Percentiles rank a stretch among this genome's conserved stretches.
Evolutionary conservation across 2,329 filamentous ascomycete genomes (phyloP).

Genomic region (Bipolaris zeicola): DNA sequence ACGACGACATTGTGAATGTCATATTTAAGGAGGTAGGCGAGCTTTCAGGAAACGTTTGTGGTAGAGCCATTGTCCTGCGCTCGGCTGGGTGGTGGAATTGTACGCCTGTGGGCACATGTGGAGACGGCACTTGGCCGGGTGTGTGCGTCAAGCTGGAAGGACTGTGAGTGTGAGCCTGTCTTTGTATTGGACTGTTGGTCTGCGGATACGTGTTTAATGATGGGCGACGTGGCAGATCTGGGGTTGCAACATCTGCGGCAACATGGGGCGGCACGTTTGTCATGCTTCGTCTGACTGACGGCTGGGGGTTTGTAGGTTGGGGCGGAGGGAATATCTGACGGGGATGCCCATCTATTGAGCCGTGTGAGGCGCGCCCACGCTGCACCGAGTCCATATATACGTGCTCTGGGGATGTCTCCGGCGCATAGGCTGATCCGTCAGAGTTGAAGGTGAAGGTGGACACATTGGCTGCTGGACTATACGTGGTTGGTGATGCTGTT

Average conservation of each 20-base stretch:
- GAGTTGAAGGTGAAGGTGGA: neutral
- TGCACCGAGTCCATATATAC: neutral
- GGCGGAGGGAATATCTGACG: slow-evolving; percentile 2
- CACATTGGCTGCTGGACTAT: too few relatives aligned
- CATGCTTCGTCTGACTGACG: neutral
- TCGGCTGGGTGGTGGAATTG: slow-evolving; percentile 1
- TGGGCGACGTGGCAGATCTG: slow-evolving; percentile 1
- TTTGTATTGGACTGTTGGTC: slow-evolving; percentile 6
- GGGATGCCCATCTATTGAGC: neutral
- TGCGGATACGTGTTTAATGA: slow-evolving; percentile 8
- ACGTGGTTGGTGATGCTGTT: neutral
- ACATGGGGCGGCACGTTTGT: neutral
- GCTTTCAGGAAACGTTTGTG: slow-evolving; percentile 7
- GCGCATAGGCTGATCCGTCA: neutral
- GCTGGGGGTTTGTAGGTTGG: neutral
- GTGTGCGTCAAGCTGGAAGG: slow-evolving; percentile 2
- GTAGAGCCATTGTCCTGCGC: slow-evolving; percentile 7
- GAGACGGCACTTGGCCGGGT: slow-evolving; percentile 9
- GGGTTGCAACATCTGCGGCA: neutral
- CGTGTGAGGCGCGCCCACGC: neutral
- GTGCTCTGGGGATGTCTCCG: neutral
- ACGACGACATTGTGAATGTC: neutral
- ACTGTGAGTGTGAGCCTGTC: slow-evolving; percentile 4
- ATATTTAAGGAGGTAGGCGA: neutral
- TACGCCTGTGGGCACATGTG: slow-evolving; percentile 9